Base-by-base conservation (phyloP, 352 stramenopile species). In the Bremia lactucae region DNA sequence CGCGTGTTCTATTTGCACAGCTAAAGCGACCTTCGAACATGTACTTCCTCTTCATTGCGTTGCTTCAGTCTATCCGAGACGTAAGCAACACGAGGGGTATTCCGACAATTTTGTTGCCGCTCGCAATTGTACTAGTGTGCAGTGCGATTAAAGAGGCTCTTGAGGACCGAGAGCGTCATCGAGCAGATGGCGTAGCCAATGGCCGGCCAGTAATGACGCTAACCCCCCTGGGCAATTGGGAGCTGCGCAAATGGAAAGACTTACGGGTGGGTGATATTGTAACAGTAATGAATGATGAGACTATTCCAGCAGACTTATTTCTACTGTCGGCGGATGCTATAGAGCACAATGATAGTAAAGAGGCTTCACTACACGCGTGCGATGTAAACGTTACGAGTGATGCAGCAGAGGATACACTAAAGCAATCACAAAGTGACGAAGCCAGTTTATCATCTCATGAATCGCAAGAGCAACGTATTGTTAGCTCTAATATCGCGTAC, bases 21-120 rank as follows among this genome's bases (percentile, higher is more conserved):
- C 10, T 89, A 24, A 49, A 84, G 55, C 65, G 69, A n/a, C 72
- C 77, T 33, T 85, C 74, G 20, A 91, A 91, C 42, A 31, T 86
- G 6, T 95, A 93, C 40, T 95, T 94, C 36, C 51, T 95, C 35
- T 82, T 91, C 33, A 87, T 95, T 42, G 72, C 79, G 5, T 52
- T 82, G 46, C 57, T 94, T 18, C 82, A 95, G 63, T 73, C 70
- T 10, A 87, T 93, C 46, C 70, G 68, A 36, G 62, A 81, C 44
- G 79, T 95, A 29, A 87, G 68, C 61, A 94, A 94, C 46, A 94
- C 82, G 31, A 82, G 61, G 31, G 82, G 82, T 28, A 72, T 94
- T 31, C 83, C 83, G 34, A 87, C 74, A 22, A 84, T 86, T 40
- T 31, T 85, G 36, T 41, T 91, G 34, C 74, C 78, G 28, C 59